Conservation (phyloP, 139 green algal genomes). For the Volvox reticuliferus region DNA sequence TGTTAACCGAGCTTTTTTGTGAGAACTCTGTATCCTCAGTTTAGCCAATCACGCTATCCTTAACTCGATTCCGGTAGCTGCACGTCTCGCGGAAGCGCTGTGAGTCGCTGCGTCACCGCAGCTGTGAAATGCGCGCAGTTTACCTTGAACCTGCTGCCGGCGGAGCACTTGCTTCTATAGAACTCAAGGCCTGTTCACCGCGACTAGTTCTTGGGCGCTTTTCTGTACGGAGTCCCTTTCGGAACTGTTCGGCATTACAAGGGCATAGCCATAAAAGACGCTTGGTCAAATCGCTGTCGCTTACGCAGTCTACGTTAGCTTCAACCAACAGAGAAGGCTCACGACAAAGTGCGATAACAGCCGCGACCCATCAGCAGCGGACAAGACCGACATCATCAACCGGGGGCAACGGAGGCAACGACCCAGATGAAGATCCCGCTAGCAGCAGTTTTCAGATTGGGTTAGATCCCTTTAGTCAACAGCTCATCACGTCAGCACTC, state of each 20-base stretch:
- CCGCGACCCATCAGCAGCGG: not conserved
- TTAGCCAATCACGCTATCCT: too few species aligned
- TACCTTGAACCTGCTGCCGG: not conserved
- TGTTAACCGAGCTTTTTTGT: too few species aligned
- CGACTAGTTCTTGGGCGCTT: not conserved
- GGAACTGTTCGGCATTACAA: not conserved
- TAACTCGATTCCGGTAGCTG: too few species aligned
- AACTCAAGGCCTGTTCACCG: not conserved
- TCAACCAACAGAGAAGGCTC: not conserved
- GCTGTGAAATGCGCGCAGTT: not conserved
- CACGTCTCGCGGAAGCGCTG: too few species aligned
- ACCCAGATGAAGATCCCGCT: not conserved
- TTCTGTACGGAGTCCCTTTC: too few species aligned
- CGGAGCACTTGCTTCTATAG: not conserved
- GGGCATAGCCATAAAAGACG: not conserved
- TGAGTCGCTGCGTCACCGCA: not conserved
- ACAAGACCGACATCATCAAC: not conserved
- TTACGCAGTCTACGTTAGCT: not conserved
- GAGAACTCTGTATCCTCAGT: too few species aligned
- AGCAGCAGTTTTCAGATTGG: slow-evolving; percentile 12
- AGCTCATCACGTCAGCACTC: slow-evolving; percentile 7
- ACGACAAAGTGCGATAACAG: not conserved
- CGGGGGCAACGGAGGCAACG: not conserved
- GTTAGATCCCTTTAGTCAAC: slow-evolving; percentile 26
- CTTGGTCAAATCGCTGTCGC: not conserved